Base-by-base conservation (phyloP, 305 asterid genomes). In the Solanum hybrid region DNA sequence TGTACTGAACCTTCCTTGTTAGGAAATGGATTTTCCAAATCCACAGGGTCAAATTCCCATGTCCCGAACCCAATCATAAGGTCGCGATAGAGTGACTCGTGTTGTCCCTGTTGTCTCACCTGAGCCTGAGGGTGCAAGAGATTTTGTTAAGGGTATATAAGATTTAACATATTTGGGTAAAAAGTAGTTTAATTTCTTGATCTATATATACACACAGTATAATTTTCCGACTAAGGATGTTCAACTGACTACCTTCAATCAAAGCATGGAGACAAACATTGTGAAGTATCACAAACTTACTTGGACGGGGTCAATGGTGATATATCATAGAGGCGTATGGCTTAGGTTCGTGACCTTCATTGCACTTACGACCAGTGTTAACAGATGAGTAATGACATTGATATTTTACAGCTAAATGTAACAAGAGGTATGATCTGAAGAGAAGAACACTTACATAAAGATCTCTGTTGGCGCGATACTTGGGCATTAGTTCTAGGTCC, bases 21-120 rank as follows among this genome's bases (percentile, higher is more conserved):
- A 22, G 94, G 87, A 90, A 94, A 94, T 8, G 97, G 96, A 87
- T 96, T 95, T 90, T 95, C 88, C 91, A 96, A 89, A 83, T 95
- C 97, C 89, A 89, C 71, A 11, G 99, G 99, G 88, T 92, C 95
- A 46, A 97, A 96, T 40, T 96, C 98, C 99, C 98, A 95, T 2
- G 79, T 93, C 89, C 99, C 99, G 11, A 95, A 97, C 11, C 96
- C 96, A 82, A 96, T 35, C 33, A 91, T 95, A 89, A 93, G 2
- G 91, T 96, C 99, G 20, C 98, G 97, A 87, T 94, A 93, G 74
- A 95, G 87, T 16, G 97, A 93, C 92, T 93, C 98, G 20, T 89
- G 93, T 86, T 92, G 97, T 18, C 99, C 99, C 89, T 97, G 99
- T n/a, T 95, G 98, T 42, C 94, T 94, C 86, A 92, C 86, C 26